Base-by-base conservation (phyloP, 805 yeast species). In the Sugiyamaella lignohabitans region DNA sequence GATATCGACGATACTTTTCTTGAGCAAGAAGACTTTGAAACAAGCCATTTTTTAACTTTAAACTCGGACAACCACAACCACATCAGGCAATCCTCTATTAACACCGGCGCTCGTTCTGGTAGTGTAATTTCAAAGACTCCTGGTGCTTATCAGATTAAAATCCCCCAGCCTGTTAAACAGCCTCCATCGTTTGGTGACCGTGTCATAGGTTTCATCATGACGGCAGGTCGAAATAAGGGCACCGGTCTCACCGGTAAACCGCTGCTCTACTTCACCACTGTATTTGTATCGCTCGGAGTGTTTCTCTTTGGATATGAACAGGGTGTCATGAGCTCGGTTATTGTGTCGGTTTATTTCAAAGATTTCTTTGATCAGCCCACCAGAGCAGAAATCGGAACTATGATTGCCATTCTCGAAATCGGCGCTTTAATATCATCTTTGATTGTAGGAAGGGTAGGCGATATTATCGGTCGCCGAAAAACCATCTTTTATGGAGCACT, bases 361-460 rank as follows among this genome's bases (percentile, higher is more conserved):
- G 69, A 68, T 18, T 86, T 82, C 64, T 88, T 86, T 65, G 60
- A 80, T 54, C 59, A 84, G 40, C 97, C 97, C 1, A 68, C 81
- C 3, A 75, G 93, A 14, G 74, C 87, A 1, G 74, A 77, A 50
- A 77, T 87, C 37, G 97, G 96, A 18, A 77, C 91, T 2, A 83
- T 88, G 75, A 93, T 88, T 10, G 88, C 95, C 14, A 83, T 88
- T 46, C 70, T 88, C 46, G 96, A 88, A 65, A 74, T 88, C 24
- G 96, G 97, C 38, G 96, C 96, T 0, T 69, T 87, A 61, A 65
- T 84, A 0, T 80, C 91, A 2, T 84, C 95, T 3, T 67, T 89
- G n/a, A 61, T 78, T 42, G 87, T 87, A 2, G 93, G 96, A 1
- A 70, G 78, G 46, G 66, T 87, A 14, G 85, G 89, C 38, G 96